Base-by-base conservation (phyloP, 2,329 filamentous ascomycete genomes). In the Thielaviopsis populi region DNA sequence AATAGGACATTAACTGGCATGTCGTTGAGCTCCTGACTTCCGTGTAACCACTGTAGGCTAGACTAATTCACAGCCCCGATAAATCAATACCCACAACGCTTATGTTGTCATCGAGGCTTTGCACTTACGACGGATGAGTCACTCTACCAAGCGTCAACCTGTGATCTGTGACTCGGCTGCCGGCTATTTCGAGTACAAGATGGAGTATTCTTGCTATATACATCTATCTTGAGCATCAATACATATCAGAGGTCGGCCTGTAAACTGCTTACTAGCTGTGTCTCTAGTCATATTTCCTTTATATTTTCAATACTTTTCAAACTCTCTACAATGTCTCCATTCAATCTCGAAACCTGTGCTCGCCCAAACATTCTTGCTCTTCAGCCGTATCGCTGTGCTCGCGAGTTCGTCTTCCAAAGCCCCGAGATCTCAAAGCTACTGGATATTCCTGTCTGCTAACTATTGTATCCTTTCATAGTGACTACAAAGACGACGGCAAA, bases 401-500 rank as follows among this genome's bases (percentile, higher is more conserved):
- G 88, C 80, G 88, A 92, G 88, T 90, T 77, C 75, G 85, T 75
- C 61, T 59, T 65, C 67, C 67, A 66, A 3, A 33, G 7, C 19
- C 46, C 24, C 46, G 11, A 50, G 19, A 17, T 54, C 4, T 7
- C 50, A 17, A 11, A 15, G 13, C 13, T 10, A 17, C 7, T 17
- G 15, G 50, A 30, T 54, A 22, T 54, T 1, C n/a, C 17, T 13
- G 42, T 19, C 15, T 53, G n/a, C 53, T 54, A 41, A 46, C 3
- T 33, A 63, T 1, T 40, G 69, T 61, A 71, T 59, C 61, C 72
- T 69, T 62, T 71, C 61, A 61, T 72, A 95, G 90, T 77, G 94
- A 99, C 81, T 97, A 99, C 82, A 96, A 99, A 78, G 92, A 99
- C 74, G 88, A 99, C 73, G 94, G 94, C 69, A 92, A 85, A 66